These are phyloP conservation scores for Pseudogymnoascus pannorum DNA, from an alignment of 2,329 filamentous ascomycete genomes.

Conservation along the genomic window DNA sequence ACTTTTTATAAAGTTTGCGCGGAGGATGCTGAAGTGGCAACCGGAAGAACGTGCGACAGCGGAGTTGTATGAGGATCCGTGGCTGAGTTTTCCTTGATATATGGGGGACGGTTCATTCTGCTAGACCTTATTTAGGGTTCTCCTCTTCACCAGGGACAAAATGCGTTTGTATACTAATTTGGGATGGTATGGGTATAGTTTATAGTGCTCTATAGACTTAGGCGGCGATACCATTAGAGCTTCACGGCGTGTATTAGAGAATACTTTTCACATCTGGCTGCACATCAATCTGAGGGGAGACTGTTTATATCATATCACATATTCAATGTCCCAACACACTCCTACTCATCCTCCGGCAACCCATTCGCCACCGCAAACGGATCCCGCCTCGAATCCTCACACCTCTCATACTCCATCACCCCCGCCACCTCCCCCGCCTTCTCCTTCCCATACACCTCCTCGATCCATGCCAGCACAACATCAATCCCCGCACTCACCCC, in stretches of 20 bases:
- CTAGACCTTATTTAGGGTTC: no score
- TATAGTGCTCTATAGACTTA: not conserved
- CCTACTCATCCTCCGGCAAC: not conserved
- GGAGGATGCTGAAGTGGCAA: slow-evolving; percentile 29
- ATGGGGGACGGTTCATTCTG: not conserved
- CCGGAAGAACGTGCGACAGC: slow-evolving; percentile 30
- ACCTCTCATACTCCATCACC: slow-evolving; percentile 51
- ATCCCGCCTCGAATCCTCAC: slow-evolving; percentile 42
- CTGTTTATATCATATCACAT: not conserved
- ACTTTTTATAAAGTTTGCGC: slow-evolving; percentile 27
- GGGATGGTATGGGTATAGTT: no score
- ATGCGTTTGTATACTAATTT: no score
- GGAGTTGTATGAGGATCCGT: slow-evolving; percentile 28
- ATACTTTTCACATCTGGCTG: not conserved
- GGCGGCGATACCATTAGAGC: not conserved
- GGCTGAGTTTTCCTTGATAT: slow-evolving; percentile 15
- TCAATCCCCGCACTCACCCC: slow-evolving; percentile 59
- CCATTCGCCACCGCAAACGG: slow-evolving; percentile 40
- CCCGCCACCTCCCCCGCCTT: slow-evolving; percentile 42
- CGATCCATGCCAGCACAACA: slow-evolving; percentile 50
- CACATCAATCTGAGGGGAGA: not conserved
- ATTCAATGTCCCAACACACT: not conserved
- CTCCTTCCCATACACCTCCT: slow-evolving; percentile 44
- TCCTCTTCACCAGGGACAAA: no score
- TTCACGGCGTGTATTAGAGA: not conserved